Evolutionary conservation across 169 alveolate species (phyloP), one percentile per base, ranked within the genome.

Genomic region (Sarcocystis neurona): DNA sequence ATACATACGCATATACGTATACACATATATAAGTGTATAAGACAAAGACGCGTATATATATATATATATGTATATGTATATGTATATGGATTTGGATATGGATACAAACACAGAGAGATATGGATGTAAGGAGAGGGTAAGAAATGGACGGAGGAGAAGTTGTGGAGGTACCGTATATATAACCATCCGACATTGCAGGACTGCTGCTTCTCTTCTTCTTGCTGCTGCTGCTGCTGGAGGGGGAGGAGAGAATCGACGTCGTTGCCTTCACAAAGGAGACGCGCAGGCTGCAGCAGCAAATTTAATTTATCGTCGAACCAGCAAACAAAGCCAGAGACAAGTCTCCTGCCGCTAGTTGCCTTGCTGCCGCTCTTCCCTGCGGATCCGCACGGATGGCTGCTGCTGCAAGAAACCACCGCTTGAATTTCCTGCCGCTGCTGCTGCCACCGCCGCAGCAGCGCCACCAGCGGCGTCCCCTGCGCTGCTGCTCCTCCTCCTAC

Each of bases 291-390:
- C 15, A 72, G 82, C 50, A 72, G 56, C 18, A 72, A 20, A 56
- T 72, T 72, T 32, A 72, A 56, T 39, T 72, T 72, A 6, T 72
- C 82, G 43, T 72, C 82, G 34, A 72, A 72, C 82, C 82, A 72
- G 39, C 82, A 56, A 5, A 72, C 82, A 44, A 56, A 27, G 37
- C 82, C 82, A n/a, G 82, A 48, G 15, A n/a, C n/a, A n/a, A n/a
- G n/a, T n/a, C n/a, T n/a, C n/a, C n/a, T n/a, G n/a, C n/a, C n/a
- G n/a, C n/a, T n/a, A n/a, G n/a, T n/a, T n/a, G n/a, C n/a, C n/a
- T n/a, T n/a, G n/a, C n/a, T n/a, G n/a, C n/a, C n/a, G n/a, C n/a
- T n/a, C n/a, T n/a, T n/a, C n/a, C n/a, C n/a, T n/a, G n/a, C n/a
- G n/a, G n/a, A n/a, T n/a, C n/a, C n/a, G n/a, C n/a, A n/a, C n/a